Evolutionary conservation across 192 early-diverging fungal species (phyloP), one percentile per base, ranked within the genome.

Genomic region (Linnemannia elongata): DNA sequence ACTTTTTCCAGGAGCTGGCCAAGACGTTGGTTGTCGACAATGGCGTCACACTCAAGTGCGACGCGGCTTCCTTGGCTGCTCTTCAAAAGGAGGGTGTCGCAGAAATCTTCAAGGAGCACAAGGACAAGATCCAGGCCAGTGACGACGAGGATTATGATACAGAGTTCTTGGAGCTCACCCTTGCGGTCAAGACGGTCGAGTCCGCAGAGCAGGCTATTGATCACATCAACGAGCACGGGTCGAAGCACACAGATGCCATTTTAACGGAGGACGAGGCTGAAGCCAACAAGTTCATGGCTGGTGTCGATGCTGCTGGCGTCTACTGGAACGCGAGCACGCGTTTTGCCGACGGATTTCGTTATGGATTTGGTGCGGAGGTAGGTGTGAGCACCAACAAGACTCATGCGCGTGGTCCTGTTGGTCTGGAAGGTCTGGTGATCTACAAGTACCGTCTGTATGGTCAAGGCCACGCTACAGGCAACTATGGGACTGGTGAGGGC

Each of bases 381-480:
- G 98, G 98, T 38, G 97, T 96, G 39, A 97, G 96, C 82, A 99
- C 99, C 74, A 99, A 99, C 92, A 99, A 99, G 89, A 99, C 98
- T 1, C 99, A 99, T 86, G 99, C 99, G 15, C 93, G 99, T 73
- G 99, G 99, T 6, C 99, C 99, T 1, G 99, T 99, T 6, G 99
- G 99, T 0, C 90, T 99, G 69, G 98, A 99, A 90, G 98, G 99
- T 13, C 88, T 99, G 69, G 95, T 98, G n/a, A 99, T 99, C 76
- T 99, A 99, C 94, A 99, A 99, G 89, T 99, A 98, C 90, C 92
- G 94, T 42, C 66, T 97, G 75, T 95, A 96, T 90, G 98, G 98
- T 39, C 91, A 95, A 55, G 98, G 98, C 30, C 96, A 99, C 68
- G 93, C 92, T 69, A 91, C 96, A 13, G 92, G 82, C 35, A 95